Evolutionary conservation across 2,329 filamentous ascomycete species (phyloP), one percentile per base, ranked within the genome.

Genomic region (Fusarium euwallaceae): DNA sequence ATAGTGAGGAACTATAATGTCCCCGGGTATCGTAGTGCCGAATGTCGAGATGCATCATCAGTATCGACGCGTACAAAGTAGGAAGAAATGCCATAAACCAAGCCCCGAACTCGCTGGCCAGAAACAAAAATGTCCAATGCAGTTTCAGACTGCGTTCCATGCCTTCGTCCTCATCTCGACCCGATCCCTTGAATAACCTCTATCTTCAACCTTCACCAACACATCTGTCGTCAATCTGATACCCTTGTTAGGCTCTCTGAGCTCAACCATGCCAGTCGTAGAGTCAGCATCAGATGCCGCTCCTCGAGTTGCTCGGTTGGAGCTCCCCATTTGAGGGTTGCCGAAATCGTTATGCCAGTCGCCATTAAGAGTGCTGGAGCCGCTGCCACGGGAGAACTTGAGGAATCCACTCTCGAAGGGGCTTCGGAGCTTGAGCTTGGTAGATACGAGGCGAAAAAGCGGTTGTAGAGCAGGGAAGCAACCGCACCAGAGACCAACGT

Each of bases 401-500:
- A 70, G 71, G 36, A 74, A 71, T 6, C 36, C 75, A 62, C 74
- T 73, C 14, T 72, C 69, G 53, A 68, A 65, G 24, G 61, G 64
- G 34, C 58, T 71, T 22, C 64, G 67, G 6, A 69, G 60, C 29
- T 70, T 71, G 63, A 73, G 59, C 45, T 62, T 68, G 48, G 39
- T 63, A 16, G 51, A 75, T 17, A 80, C n/a, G 17, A 78, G 61
- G 29, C 83, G 81, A 8, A 84, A 67, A 17, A 85, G 66, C 3
- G 83, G 83, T 43, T 85, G 83, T 12, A 86, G 71, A 3, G 84
- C 79, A 5, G 84, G 83, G 43, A 85, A 83, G 69, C 83, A 86
- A 14, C 80, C 79, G 55, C 83, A 83, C 84, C 84, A 86, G 34
- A 86, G 76, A n/a, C 84, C 85, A 51, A 83, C 76, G 67, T 86